Evolutionary conservation across 306 rosid species (phyloP).

Genomic region (Comarum palustre): DNA sequence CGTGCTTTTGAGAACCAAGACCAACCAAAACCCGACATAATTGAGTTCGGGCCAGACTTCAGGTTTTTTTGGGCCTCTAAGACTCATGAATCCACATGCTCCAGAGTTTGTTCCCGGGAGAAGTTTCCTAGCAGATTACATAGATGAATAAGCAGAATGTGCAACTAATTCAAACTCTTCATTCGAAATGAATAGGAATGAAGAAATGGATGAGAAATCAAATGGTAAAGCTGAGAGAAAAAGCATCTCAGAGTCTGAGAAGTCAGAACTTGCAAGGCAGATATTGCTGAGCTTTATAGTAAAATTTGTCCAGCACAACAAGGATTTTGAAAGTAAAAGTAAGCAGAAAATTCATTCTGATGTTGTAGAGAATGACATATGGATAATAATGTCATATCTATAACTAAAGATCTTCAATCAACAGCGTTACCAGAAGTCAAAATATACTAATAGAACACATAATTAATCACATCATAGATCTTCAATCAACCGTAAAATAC

Average conservation of each 20-base stretch:
- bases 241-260: conserved; percentile 59
- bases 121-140: conserved; percentile 46
- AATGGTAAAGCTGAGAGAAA: conserved; percentile 31
- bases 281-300: conserved; percentile 81
- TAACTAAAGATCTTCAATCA: no score
- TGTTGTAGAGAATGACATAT: conserved; percentile 66
- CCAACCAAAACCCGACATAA: no score
- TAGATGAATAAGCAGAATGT: conserved; percentile 29
- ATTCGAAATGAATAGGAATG: conserved; percentile 22
- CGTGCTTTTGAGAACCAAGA: no score
- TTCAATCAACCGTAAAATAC: no score
- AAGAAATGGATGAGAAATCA: conserved; percentile 28
- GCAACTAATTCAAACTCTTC: conserved; percentile 27
- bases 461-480: no score
- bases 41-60: no score
- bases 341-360: conserved; percentile 48
- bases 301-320: conserved; percentile 63
- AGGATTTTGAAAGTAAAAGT: conserved; percentile 45
- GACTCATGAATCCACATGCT: conserved; percentile 88
- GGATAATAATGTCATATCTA: no score
- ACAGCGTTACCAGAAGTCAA: no score
- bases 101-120: conserved; percentile 82
- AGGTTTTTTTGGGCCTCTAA: conserved; percentile 19
- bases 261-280: conserved; percentile 87
- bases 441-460: no score